Evolutionary conservation across 441 rosid genomes (phyloP).

Genomic region (Bruguiera hainesii): DNA sequence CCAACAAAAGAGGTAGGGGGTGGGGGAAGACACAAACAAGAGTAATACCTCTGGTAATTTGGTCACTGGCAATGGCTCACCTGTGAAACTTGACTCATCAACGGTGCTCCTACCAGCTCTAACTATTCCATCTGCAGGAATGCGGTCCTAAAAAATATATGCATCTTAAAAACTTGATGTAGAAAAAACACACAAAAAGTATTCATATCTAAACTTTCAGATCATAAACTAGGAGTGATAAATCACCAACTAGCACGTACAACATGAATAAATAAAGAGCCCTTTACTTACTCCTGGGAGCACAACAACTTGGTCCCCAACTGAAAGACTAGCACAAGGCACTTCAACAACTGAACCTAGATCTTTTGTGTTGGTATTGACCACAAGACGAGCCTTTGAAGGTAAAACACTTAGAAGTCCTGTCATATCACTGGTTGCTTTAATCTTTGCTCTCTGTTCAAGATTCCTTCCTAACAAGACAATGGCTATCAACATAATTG

Average conservation of each 20-base stretch:
- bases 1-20: neutral
- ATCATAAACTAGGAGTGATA: slow-evolving; percentile 5
- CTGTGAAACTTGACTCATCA: slow-evolving; percentile 96
- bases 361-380: slow-evolving; percentile 45
- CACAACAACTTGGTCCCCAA: slow-evolving; percentile 82
- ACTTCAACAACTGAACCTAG: slow-evolving; percentile 64
- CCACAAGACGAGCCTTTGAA: slow-evolving; percentile 87
- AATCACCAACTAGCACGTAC: too few species aligned
- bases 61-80: slow-evolving; percentile 96
- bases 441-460: slow-evolving; percentile 96
- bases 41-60: slow-evolving; percentile 80
- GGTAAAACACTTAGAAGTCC: slow-evolving; percentile 86
- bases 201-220: slow-evolving; percentile 11
- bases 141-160: slow-evolving; percentile 56
- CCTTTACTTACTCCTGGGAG: slow-evolving; percentile 81
- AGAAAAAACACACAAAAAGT: slow-evolving; percentile 3
- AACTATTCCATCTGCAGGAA: slow-evolving; percentile 93
- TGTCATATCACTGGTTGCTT: slow-evolving; percentile 97
- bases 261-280: slow-evolving; percentile 4
- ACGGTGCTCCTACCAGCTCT: slow-evolving; percentile 91
- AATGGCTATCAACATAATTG: slow-evolving; percentile 91
- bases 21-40: neutral
- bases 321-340: slow-evolving; percentile 73
- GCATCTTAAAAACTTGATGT: slow-evolving; percentile 12
- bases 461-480: slow-evolving; percentile 96